Conservation (phyloP, 805 yeast genomes). For the Monosporozyma yasuniensis region DNA sequence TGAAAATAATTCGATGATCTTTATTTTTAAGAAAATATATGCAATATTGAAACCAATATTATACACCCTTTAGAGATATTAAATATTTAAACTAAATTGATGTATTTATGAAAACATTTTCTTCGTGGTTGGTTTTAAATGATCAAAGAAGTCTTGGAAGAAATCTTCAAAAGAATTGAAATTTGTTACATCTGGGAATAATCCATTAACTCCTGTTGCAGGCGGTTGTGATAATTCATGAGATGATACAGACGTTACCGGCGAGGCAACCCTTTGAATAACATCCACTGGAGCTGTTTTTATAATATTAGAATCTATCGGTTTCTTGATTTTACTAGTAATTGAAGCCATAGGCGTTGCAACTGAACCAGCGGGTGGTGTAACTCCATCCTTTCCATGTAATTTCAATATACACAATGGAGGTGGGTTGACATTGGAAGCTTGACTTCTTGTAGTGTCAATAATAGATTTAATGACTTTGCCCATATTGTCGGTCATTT, state of each 20-base stretch:
- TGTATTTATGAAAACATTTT: slow-evolving; percentile 20
- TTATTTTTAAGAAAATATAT: neutral
- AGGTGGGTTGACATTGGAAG: slow-evolving; percentile 9
- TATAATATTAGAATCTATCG: neutral
- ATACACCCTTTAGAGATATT: too few species aligned
- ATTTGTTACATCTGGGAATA: slow-evolving; percentile 39
- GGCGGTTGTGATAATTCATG: neutral
- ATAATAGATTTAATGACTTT: slow-evolving; percentile 44
- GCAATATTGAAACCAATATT: neutral
- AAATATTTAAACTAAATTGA: too few species aligned
- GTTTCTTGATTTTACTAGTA: neutral
- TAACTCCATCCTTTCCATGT: neutral
- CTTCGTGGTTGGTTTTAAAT: slow-evolving; percentile 29
- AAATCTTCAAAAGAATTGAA: slow-evolving; percentile 49
- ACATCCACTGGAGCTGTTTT: neutral
- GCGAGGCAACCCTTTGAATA: neutral
- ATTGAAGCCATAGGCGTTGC: neutral
- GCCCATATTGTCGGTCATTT: slow-evolving; percentile 53
- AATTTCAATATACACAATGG: neutral
- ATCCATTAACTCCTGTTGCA: neutral
- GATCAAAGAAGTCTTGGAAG: slow-evolving; percentile 40
- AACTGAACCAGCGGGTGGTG: neutral
- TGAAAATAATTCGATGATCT: neutral
- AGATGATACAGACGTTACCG: neutral
- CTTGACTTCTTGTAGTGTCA: slow-evolving; percentile 33